These are phyloP conservation scores for Penicillium coffeae DNA, from an alignment of 495 filamentous ascomycete species.

Conservation along the genomic window DNA sequence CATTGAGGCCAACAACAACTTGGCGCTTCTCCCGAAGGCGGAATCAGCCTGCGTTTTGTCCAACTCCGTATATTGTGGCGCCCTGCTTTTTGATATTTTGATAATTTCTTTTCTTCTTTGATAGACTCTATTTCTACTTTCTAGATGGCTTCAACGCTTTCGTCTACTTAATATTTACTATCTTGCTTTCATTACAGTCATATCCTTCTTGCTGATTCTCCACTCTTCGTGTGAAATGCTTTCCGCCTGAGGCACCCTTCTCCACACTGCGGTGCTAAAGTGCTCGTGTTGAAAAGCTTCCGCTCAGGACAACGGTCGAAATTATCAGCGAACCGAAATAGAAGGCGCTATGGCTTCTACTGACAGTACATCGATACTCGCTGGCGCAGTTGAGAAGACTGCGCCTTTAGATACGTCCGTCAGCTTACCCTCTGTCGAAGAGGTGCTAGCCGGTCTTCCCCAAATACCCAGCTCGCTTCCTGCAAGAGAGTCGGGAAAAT, in stretches of 20 bases:
- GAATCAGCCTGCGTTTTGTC: slow-evolving; percentile 1
- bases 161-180: too few species aligned
- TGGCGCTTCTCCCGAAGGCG: slow-evolving; percentile 13
- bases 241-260: slow-evolving; percentile 21
- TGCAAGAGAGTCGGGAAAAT: slow-evolving; percentile 7
- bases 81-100: too few species aligned
- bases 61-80: too few species aligned
- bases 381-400: neutral
- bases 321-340: neutral
- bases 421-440: slow-evolving; percentile 23
- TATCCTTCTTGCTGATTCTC: neutral
- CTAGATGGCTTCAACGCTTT: too few species aligned
- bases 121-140: too few species aligned
- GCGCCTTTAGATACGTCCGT: slow-evolving; percentile 3
- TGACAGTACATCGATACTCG: neutral
- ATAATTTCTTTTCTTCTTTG: too few species aligned
- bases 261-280: slow-evolving; percentile 4
- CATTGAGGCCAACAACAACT: slow-evolving; percentile 16
- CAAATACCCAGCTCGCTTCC: slow-evolving; percentile 15
- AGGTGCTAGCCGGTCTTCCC: slow-evolving; percentile 24
- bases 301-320: slow-evolving; percentile 2
- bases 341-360: neutral
- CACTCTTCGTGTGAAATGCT: slow-evolving; percentile 11
- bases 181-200: too few species aligned
- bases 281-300: neutral